phyloP scores from a whole-genome alignment of 1,139 yeast genomes.

The Tardiomyces depauwii region DNA sequence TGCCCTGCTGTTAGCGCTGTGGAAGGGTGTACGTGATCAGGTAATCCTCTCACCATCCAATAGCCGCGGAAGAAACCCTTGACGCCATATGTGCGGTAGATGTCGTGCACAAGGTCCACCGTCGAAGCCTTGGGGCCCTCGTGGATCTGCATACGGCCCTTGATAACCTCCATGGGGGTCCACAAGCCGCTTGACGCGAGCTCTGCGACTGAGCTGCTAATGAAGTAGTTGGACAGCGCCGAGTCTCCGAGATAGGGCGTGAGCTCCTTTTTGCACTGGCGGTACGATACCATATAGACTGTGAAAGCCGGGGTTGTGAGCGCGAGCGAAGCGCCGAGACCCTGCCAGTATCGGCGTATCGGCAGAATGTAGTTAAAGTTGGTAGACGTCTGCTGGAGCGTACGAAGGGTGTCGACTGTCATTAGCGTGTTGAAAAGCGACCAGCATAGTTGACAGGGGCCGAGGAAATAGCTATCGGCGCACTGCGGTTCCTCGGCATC shows the following conservation, averaged over 20 bases:
- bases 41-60: slow-evolving; percentile 20
- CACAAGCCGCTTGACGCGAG: slow-evolving; percentile 30
- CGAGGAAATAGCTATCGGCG: no score
- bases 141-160: slow-evolving; percentile 32
- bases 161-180: slow-evolving; percentile 37
- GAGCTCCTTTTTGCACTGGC: slow-evolving; percentile 28
- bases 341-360: slow-evolving; percentile 30
- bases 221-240: slow-evolving; percentile 26
- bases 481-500: no score
- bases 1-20: slow-evolving; percentile 12
- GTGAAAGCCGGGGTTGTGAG: slow-evolving; percentile 34
- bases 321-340: slow-evolving; percentile 29
- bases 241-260: slow-evolving; percentile 28
- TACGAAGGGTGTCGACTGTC: slow-evolving; percentile 27
- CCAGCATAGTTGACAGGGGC: no score
- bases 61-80: slow-evolving; percentile 34
- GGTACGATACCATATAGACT: slow-evolving; percentile 30
- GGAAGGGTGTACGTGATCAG: background rate
- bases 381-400: slow-evolving; percentile 30
- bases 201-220: slow-evolving; percentile 31
- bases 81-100: slow-evolving; percentile 26
- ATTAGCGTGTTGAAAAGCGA: no score
- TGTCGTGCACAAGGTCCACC: slow-evolving; percentile 11
- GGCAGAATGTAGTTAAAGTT: slow-evolving; percentile 26
- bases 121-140: slow-evolving; percentile 13